A percentile compares a stretch with the other conserved stretches of the same genome.
Conservation (phyloP, 179 eudicot species). For the Carnegiea gigantea region DNA sequence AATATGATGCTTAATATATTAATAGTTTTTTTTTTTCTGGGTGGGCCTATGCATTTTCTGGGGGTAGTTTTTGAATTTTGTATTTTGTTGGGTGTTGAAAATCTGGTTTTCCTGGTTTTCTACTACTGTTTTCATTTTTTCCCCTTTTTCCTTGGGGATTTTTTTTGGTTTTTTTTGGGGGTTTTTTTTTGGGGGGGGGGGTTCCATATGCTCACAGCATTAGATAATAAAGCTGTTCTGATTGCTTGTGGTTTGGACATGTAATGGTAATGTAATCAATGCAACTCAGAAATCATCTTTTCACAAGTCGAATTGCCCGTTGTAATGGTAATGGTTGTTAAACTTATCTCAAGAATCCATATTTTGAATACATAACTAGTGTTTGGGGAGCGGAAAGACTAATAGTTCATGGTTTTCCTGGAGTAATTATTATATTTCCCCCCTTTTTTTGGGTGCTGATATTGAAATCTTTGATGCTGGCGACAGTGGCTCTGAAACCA, state of each 20-base stretch:
- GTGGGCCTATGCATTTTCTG: neutral
- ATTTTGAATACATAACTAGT: neutral
- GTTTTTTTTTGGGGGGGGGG: neutral
- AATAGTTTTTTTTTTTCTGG: neutral
- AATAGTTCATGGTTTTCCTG: neutral
- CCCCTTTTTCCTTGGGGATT: neutral
- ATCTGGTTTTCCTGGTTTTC: too few species aligned
- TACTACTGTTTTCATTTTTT: neutral
- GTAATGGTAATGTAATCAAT: neutral
- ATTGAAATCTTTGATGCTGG: neutral
- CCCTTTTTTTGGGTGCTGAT: neutral
- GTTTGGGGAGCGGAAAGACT: neutral
- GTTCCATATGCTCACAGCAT: neutral
- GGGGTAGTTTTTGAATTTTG: neutral
- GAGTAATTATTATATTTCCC: neutral
- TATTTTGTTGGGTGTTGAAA: neutral
- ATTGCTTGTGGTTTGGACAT: neutral
- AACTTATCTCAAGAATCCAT: neutral
- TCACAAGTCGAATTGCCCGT: neutral
- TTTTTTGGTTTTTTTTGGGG: neutral
- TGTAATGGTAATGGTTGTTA: neutral
- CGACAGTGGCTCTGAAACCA: slow-evolving; percentile 92
- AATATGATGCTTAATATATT: neutral
- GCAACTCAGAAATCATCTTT: neutral
- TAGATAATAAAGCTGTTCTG: neutral